These are phyloP conservation scores for Desmodesmus armatus DNA, from an alignment of 139 green algal species.

Conservation along the genomic window DNA sequence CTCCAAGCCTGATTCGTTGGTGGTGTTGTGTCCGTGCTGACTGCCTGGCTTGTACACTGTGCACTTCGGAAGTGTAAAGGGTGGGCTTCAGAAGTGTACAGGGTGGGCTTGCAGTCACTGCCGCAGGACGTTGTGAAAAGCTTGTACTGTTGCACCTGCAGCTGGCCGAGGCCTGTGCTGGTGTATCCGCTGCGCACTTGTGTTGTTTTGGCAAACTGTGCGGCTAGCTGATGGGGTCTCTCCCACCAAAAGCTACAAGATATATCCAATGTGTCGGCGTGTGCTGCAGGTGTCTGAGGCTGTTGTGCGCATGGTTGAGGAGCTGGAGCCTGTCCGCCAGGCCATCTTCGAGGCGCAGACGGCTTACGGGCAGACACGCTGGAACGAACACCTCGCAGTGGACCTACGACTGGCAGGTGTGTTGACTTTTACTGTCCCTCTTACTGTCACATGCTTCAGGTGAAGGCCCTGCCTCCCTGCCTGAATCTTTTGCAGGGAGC, in stretches of 20 bases:
- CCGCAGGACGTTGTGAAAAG: too few relatives aligned
- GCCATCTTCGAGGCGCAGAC: slow-evolving; percentile 70
- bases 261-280: background rate
- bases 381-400: slow-evolving; percentile 68
- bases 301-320: slow-evolving; percentile 62
- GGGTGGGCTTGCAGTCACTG: too few relatives aligned
- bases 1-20: too few relatives aligned
- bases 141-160: background rate
- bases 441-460: too few relatives aligned
- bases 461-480: too few relatives aligned
- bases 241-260: too few relatives aligned
- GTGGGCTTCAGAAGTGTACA: too few relatives aligned
- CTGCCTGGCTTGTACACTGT: too few relatives aligned
- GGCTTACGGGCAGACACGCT: slow-evolving; percentile 54
- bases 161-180: background rate
- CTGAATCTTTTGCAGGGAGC: too few relatives aligned
- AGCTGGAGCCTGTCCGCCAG: slow-evolving; percentile 67
- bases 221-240: too few relatives aligned
- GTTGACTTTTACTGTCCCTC: background rate
- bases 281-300: slow-evolving; percentile 42
- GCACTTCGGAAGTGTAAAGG: too few relatives aligned
- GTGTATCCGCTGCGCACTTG: background rate
- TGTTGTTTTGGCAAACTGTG: background rate
- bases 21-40: too few relatives aligned
- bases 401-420: slow-evolving; percentile 73